phyloP scores from a whole-genome alignment of 345 rosid genomes.

The Corchorus olitorius region DNA sequence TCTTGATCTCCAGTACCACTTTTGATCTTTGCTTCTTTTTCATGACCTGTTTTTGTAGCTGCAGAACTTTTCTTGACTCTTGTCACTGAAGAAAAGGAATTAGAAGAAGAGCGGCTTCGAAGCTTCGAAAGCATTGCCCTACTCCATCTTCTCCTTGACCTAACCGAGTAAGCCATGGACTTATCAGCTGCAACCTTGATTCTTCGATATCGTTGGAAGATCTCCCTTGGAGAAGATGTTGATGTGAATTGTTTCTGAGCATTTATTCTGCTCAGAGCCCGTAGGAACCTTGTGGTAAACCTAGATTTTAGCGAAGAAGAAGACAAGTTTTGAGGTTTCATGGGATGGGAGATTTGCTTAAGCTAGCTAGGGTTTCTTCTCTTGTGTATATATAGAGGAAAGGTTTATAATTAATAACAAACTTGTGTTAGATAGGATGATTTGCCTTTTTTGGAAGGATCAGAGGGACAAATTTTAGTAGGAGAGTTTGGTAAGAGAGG shows the following conservation, averaged over 20 bases:
- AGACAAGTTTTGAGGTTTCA: conserved; percentile 26
- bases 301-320: conserved; percentile 39
- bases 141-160: conserved; percentile 56
- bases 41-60: background rate
- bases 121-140: conserved; percentile 42
- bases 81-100: background rate
- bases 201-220: conserved; percentile 28
- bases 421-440: conserved; percentile 6
- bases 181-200: conserved; percentile 55
- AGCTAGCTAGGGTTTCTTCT: conserved; percentile 29
- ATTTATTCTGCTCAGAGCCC: conserved; percentile 40
- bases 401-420: background rate
- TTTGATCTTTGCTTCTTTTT: background rate
- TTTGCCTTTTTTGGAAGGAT: conserved; percentile 20
- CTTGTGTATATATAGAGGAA: background rate
- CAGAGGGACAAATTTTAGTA: conserved; percentile 17
- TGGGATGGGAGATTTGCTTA: conserved; percentile 13
- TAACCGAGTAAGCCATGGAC: conserved; percentile 54
- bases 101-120: conserved; percentile 4
- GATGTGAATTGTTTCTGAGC: background rate
- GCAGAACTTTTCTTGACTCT: background rate
- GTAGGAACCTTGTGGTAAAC: conserved; percentile 45
- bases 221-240: conserved; percentile 18
- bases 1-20: conserved; percentile 4
- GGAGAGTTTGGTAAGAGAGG: background rate